Conservation (phyloP, 2,329 filamentous ascomycete species). For the Eutypa lata region DNA sequence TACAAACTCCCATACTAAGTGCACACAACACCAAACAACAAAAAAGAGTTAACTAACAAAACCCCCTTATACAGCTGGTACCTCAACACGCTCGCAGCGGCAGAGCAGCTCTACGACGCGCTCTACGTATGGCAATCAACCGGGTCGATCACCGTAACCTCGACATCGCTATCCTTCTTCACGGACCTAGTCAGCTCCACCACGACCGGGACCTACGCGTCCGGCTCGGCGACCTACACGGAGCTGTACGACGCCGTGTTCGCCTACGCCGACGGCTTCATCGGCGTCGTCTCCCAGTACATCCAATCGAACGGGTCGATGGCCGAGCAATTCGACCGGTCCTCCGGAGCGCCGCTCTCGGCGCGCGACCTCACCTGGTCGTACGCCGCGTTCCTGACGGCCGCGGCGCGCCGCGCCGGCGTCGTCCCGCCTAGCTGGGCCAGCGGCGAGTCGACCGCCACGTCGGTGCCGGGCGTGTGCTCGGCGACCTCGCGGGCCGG, state of each 20-base stretch:
- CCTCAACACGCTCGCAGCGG: slow-evolving; percentile 70
- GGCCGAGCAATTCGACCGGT: slow-evolving; percentile 63
- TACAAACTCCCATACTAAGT: too few species aligned
- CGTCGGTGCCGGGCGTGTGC: slow-evolving; percentile 49
- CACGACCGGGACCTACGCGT: slow-evolving; percentile 59
- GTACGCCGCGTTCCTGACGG: slow-evolving; percentile 55
- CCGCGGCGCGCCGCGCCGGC: slow-evolving; percentile 53
- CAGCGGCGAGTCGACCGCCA: slow-evolving; percentile 33
- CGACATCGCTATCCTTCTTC: slow-evolving; percentile 70
- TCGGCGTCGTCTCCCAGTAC: slow-evolving; percentile 61
- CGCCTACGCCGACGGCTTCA: slow-evolving; percentile 58
- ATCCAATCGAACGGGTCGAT: slow-evolving; percentile 60
- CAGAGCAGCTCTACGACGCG: slow-evolving; percentile 77
- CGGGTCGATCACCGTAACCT: slow-evolving; percentile 62
- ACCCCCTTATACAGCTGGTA: too few species aligned
- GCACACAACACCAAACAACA: too few species aligned
- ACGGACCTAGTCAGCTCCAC: slow-evolving; percentile 57
- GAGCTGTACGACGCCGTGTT: slow-evolving; percentile 55
- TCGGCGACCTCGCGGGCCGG: slow-evolving; percentile 43
- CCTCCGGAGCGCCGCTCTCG: slow-evolving; percentile 52
- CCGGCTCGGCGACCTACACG: slow-evolving; percentile 44
- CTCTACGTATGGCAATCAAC: slow-evolving; percentile 66
- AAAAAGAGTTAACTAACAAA: too few species aligned
- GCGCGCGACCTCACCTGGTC: slow-evolving; percentile 56
- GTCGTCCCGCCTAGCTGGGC: slow-evolving; percentile 57